Evolutionary conservation across 192 early-diverging fungal species (phyloP).

Genomic region (Coemansia brasiliensis): DNA sequence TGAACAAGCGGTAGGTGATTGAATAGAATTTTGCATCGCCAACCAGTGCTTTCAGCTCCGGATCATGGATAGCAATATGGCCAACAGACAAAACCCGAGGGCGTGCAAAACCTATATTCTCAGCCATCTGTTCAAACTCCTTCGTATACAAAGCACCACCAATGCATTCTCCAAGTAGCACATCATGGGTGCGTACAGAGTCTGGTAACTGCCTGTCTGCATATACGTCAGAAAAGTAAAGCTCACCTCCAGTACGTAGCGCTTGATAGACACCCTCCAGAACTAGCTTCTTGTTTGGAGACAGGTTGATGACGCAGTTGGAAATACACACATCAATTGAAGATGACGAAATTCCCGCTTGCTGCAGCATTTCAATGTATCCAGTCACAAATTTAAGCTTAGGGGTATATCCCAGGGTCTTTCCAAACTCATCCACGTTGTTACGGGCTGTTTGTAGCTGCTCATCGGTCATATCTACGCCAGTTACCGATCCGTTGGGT

Average conservation of each 20-base stretch:
- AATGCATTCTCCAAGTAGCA: conserved; percentile 50
- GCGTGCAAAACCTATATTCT: conserved; percentile 27
- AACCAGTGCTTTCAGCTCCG: conserved; percentile 38
- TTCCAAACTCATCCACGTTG: conserved; percentile 15
- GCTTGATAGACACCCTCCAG: conserved; percentile 41
- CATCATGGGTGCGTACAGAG: conserved; percentile 34
- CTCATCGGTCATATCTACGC: conserved; percentile 58
- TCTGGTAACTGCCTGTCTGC: conserved; percentile 45
- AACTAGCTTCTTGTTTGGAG: conserved; percentile 50
- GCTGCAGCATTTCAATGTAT: conserved; percentile 49
- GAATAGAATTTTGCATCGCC: conserved; percentile 36
- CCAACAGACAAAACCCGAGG: conserved; percentile 13
- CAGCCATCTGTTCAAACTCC: conserved; percentile 40
- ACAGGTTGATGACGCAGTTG: conserved; percentile 55
- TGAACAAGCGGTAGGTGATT: conserved; percentile 48
- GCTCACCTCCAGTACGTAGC: conserved; percentile 44
- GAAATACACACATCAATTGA: conserved; percentile 54
- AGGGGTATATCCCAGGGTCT: conserved; percentile 43
- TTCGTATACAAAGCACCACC: conserved; percentile 45
- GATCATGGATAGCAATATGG: conserved; percentile 23
- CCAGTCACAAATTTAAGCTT: conserved; percentile 45
- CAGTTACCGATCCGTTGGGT: conserved; percentile 40
- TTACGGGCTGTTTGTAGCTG: conserved; percentile 44
- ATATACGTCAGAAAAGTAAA: conserved; percentile 52
- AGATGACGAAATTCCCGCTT: conserved; percentile 18